Conservation (phyloP, 352 stramenopile species). For the Pythium inflatum region DNA sequence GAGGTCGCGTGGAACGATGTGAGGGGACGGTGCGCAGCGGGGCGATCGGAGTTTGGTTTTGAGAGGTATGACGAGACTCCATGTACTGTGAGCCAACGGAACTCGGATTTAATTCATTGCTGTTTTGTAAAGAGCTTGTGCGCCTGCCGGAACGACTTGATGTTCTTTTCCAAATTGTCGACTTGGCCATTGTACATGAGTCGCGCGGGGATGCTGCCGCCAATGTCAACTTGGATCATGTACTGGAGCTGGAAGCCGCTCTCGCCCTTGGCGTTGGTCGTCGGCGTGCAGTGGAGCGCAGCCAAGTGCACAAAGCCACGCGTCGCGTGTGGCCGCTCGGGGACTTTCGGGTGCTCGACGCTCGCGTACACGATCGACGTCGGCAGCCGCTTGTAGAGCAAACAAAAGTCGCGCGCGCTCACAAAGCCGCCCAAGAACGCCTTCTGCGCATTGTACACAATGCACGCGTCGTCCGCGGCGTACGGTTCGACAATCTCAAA, state of each 20-base stretch:
- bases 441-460: conserved; percentile 63
- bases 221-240: conserved; percentile 59
- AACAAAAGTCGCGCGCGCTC: conserved; percentile 58
- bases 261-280: conserved; percentile 31
- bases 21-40: too few relatives aligned
- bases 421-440: conserved; percentile 59
- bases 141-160: conserved; percentile 52
- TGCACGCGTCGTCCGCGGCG: conserved; percentile 36
- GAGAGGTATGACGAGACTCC: too few relatives aligned
- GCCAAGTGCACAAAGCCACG: conserved; percentile 49
- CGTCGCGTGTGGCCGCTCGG: conserved; percentile 35
- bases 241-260: conserved; percentile 51
- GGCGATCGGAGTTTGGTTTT: too few relatives aligned
- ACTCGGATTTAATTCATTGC: conserved; percentile 7
- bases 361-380: conserved; percentile 46
- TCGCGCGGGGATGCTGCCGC: conserved; percentile 48
- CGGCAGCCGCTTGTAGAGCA: conserved; percentile 39
- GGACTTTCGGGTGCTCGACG: conserved; percentile 49
- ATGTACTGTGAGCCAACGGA: too few relatives aligned
- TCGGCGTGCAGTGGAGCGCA: conserved; percentile 46
- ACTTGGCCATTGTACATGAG: conserved; percentile 62
- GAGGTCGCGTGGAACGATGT: too few relatives aligned
- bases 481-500: conserved; percentile 58
- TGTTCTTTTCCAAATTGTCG: conserved; percentile 67
- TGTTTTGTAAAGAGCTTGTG: conserved; percentile 42